A percentile compares a stretch with the other conserved stretches of the same genome.
Conservation (phyloP, 192 early-diverging fungal species). For the Cladochytrium replicatum region DNA sequence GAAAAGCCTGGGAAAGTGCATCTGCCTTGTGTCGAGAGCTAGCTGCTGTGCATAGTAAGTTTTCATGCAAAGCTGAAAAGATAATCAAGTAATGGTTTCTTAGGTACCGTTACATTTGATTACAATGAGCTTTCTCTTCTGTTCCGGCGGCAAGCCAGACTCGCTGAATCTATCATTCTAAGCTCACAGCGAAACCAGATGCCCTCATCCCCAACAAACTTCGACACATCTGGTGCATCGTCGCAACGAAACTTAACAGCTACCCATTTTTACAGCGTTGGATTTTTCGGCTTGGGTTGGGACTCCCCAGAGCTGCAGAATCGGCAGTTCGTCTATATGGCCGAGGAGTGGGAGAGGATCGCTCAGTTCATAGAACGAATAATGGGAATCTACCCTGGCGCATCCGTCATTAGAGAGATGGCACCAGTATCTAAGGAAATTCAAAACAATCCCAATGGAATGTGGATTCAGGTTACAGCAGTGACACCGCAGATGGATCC, state of each 20-base stretch:
- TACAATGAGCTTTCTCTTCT: too few relatives aligned
- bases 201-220: too few relatives aligned
- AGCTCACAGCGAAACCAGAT: too few relatives aligned
- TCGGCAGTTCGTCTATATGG: slow-evolving; percentile 62
- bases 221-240: too few relatives aligned
- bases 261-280: slow-evolving; percentile 63
- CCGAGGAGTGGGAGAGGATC: slow-evolving; percentile 64
- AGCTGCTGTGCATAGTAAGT: slow-evolving; percentile 4
- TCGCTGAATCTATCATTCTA: too few relatives aligned
- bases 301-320: slow-evolving; percentile 38
- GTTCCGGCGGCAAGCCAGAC: too few relatives aligned
- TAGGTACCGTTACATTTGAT: slow-evolving; percentile 32
- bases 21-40: slow-evolving; percentile 56
- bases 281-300: slow-evolving; percentile 57
- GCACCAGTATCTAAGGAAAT: slow-evolving; percentile 34
- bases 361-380: slow-evolving; percentile 60
- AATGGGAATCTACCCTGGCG: slow-evolving; percentile 52
- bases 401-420: slow-evolving; percentile 36
- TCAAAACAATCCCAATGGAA: slow-evolving; percentile 36
- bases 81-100: slow-evolving; percentile 45
- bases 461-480: slow-evolving; percentile 57
- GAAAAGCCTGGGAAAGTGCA: slow-evolving; percentile 64
- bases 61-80: slow-evolving; percentile 5
- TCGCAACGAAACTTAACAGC: slow-evolving; percentile 43
- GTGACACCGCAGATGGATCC: slow-evolving; percentile 51